phyloP scores from a whole-genome alignment of 106 monocot genomes.

The Dioscorea alata region DNA sequence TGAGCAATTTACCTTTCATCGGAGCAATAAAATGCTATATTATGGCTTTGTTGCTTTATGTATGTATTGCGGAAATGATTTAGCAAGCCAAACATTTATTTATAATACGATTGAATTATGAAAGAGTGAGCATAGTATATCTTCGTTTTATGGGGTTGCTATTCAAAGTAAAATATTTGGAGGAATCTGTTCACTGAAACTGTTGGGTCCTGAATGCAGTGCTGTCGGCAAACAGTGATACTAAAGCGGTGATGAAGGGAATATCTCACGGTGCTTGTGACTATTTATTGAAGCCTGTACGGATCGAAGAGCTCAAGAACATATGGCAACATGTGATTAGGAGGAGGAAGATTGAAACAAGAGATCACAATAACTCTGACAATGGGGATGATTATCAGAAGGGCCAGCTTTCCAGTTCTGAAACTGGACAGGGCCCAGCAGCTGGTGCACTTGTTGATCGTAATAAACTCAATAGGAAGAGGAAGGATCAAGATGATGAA shows the following conservation, averaged over 20 bases:
- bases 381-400: slow-evolving; percentile 13
- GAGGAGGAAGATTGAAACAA: slow-evolving; percentile 35
- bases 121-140: no score
- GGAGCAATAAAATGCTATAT: no score
- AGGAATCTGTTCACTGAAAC: neutral
- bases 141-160: no score
- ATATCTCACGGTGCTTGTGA: slow-evolving; percentile 65
- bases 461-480: slow-evolving; percentile 28
- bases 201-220: slow-evolving; percentile 20
- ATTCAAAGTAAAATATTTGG: neutral
- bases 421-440: neutral
- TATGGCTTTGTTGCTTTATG: no score
- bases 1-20: no score
- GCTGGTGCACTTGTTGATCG: slow-evolving; percentile 3
- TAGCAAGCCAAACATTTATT: no score
- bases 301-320: slow-evolving; percentile 61
- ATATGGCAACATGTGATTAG: slow-evolving; percentile 72
- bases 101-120: no score
- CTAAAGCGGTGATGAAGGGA: slow-evolving; percentile 65
- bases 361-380: slow-evolving; percentile 18
- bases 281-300: slow-evolving; percentile 63
- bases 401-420: neutral
- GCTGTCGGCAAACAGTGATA: slow-evolving; percentile 62
- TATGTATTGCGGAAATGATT: no score
- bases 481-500: slow-evolving; percentile 37